Evolutionary conservation across 306 rosid genomes (phyloP).

Genomic region (Geum urbanum): DNA sequence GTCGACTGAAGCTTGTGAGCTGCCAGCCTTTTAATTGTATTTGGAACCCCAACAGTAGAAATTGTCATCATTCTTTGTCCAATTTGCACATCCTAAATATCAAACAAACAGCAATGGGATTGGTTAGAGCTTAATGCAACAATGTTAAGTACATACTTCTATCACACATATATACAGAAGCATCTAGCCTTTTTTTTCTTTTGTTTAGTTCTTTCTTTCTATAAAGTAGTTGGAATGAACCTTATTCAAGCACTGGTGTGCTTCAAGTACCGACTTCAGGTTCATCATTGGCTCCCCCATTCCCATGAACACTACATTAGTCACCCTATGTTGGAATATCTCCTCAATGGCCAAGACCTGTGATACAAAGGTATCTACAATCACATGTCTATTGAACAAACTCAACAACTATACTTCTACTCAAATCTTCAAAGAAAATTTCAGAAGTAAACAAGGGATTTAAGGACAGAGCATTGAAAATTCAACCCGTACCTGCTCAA

Average conservation of each 20-base stretch:
- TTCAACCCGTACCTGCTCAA: slow-evolving; percentile 69
- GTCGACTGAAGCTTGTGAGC: slow-evolving; percentile 96
- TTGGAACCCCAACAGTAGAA: slow-evolving; percentile 97
- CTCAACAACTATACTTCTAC: neutral
- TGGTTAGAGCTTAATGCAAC: neutral
- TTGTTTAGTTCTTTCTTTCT: too few relatives aligned
- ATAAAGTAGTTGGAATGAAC: slow-evolving; percentile 31
- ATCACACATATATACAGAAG: slow-evolving; percentile 5
- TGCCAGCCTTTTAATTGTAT: slow-evolving; percentile 83
- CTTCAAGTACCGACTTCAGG: slow-evolving; percentile 79
- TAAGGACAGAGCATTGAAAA: slow-evolving; percentile 12
- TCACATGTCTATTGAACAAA: slow-evolving; percentile 7
- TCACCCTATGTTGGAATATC: slow-evolving; percentile 77
- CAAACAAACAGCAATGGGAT: slow-evolving; percentile 8
- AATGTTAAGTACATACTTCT: neutral
- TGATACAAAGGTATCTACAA: slow-evolving; percentile 20
- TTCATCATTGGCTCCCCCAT: slow-evolving; percentile 99
- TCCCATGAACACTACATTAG: slow-evolving; percentile 98
- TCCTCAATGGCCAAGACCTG: slow-evolving; percentile 97
- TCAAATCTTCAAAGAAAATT: neutral
- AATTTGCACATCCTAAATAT: slow-evolving; percentile 70
- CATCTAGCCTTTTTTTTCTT: neutral
- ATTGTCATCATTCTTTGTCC: slow-evolving; percentile 99
- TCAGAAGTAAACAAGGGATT: neutral
- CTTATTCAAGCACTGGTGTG: slow-evolving; percentile 91